phyloP scores from a whole-genome alignment of 441 rosid species.

The Erodium chrysanthum region DNA sequence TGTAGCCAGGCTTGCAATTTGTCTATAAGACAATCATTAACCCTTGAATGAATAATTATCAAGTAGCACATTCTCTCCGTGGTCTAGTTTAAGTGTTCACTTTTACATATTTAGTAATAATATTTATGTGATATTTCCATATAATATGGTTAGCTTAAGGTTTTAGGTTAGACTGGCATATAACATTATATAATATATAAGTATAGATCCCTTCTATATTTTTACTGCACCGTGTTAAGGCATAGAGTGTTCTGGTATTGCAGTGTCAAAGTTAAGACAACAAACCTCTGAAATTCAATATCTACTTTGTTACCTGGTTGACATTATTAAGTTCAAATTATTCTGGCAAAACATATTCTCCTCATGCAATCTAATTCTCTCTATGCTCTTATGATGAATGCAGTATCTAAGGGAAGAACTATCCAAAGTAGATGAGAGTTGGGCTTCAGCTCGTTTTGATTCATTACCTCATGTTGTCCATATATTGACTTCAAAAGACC shows the following conservation, averaged over 20 bases:
- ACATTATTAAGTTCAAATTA: background rate
- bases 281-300: background rate
- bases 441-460: constrained; percentile 93
- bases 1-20: background rate
- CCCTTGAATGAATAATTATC: background rate
- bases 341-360: background rate
- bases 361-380: constrained; percentile 7
- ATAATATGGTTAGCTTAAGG: background rate
- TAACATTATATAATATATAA: background rate
- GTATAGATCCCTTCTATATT: too few relatives aligned
- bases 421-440: constrained; percentile 65
- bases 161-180: background rate
- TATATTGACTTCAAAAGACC: constrained; percentile 87
- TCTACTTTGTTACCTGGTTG: background rate
- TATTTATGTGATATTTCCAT: background rate
- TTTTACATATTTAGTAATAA: background rate
- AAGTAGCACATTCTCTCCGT: background rate
- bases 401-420: constrained; percentile 88
- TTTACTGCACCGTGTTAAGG: too few relatives aligned
- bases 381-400: constrained; percentile 24
- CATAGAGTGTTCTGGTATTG: too few relatives aligned
- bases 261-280: background rate
- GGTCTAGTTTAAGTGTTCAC: background rate
- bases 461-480: constrained; percentile 94
- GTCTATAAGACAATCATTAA: background rate